These are phyloP conservation scores for Talaromyces borbonicus DNA, from an alignment of 495 filamentous ascomycete genomes.

Conservation along the genomic window DNA sequence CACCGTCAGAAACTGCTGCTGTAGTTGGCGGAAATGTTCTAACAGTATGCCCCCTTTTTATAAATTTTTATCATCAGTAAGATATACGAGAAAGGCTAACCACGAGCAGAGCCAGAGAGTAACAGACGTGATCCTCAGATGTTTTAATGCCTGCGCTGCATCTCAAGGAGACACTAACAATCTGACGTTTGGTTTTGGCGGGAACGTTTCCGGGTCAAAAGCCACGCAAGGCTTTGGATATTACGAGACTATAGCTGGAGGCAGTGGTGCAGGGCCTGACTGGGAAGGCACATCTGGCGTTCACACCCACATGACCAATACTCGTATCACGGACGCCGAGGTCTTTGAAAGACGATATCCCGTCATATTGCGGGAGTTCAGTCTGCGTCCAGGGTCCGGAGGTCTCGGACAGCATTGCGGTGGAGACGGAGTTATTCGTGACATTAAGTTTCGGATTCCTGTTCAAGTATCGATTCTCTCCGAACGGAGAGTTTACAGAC, in stretches of 20 bases:
- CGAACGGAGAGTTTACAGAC: constrained; percentile 67
- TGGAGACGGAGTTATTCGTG: constrained; percentile 73
- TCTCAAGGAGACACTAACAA: constrained; percentile 87
- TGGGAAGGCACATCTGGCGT: constrained; percentile 84
- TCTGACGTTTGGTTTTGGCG: constrained; percentile 31
- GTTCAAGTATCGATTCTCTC: constrained; percentile 74
- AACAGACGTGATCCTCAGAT: constrained; percentile 82
- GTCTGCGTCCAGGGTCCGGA: constrained; percentile 51
- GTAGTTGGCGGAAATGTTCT: constrained; percentile 84
- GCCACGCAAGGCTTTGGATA: constrained; percentile 66
- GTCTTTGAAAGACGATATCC: constrained; percentile 90
- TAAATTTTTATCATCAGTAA: too few species aligned
- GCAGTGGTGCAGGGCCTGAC: constrained; percentile 65
- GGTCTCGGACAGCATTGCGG: constrained; percentile 20
- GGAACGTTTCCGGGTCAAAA: constrained; percentile 17
- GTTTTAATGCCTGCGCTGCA: constrained; percentile 77
- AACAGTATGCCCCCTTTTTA: constrained; percentile 27
- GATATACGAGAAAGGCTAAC: too few species aligned
- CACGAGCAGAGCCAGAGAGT: constrained; percentile 59
- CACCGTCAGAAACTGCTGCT: constrained; percentile 70
- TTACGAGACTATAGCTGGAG: constrained; percentile 90
- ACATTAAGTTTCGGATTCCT: constrained; percentile 81
- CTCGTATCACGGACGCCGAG: constrained; percentile 86
- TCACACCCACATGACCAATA: constrained; percentile 95
- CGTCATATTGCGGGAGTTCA: constrained; percentile 71